Evolutionary conservation across 805 yeast genomes (phyloP).

Genomic region (Candida pseudofarinosa): DNA sequence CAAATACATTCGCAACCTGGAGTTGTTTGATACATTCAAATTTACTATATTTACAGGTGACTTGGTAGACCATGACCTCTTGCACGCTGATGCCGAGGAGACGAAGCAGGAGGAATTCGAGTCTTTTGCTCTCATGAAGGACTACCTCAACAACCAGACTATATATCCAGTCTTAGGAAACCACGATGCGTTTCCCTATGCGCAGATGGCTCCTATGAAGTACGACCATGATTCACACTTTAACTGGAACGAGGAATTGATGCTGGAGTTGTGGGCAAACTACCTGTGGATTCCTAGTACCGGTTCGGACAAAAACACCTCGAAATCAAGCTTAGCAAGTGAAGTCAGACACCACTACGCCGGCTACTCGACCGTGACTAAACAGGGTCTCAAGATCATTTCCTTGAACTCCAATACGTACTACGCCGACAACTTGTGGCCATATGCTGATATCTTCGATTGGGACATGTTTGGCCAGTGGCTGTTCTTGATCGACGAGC

Average conservation of each 20-base stretch:
- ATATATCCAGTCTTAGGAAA: constrained; percentile 63
- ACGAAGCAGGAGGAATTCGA: constrained; percentile 71
- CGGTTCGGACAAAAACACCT: not conserved
- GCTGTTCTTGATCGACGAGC: constrained; percentile 57
- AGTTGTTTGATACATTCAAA: constrained; percentile 36
- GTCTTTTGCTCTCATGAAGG: constrained; percentile 60
- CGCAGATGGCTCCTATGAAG: constrained; percentile 56
- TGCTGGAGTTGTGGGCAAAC: constrained; percentile 32
- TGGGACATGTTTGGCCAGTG: constrained; percentile 64
- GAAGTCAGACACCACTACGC: constrained; percentile 45
- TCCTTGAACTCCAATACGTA: constrained; percentile 65
- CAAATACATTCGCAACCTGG: constrained; percentile 18
- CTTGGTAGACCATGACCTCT: constrained; percentile 63
- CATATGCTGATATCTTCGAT: constrained; percentile 50
- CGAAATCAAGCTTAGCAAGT: too few relatives aligned
- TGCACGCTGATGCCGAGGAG: constrained; percentile 49
- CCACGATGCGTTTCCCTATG: constrained; percentile 72
- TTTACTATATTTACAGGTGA: constrained; percentile 73
- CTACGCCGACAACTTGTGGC: constrained; percentile 54
- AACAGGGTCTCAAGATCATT: constrained; percentile 54
- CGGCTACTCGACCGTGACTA: constrained; percentile 55
- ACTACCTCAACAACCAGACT: constrained; percentile 47
- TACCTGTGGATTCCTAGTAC: constrained; percentile 37
- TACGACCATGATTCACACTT: constrained; percentile 24
- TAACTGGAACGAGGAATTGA: constrained; percentile 36